Base-by-base conservation (phyloP, 2,329 filamentous ascomycete species). In the Fusarium sp. region DNA sequence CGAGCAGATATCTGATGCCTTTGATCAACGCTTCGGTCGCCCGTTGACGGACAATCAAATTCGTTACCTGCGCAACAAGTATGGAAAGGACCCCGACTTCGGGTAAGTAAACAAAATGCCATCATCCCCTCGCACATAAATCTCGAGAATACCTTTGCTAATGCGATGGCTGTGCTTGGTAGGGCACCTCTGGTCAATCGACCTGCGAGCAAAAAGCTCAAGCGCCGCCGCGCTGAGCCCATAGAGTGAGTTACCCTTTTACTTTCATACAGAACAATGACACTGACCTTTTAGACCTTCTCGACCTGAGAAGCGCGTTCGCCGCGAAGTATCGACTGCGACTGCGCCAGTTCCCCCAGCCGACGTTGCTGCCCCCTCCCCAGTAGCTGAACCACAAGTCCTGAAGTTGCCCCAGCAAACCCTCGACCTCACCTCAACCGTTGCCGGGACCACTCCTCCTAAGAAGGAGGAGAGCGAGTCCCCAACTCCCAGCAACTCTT, bases 51-150 rank as follows among this genome's bases (percentile, higher is more conserved):
- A 78, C 2, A 83, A 81, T 54, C 82, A 85, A 70, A 77, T 85
- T 11, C 80, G 82, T 11, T 85, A 85, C 62, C 69, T 85, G 10
- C 83, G 82, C 69, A 82, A 81, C 70, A 84, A 85, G 68, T 85
- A 85, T 50, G 83, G 84, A 0, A 81, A 78, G 41, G 83, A 85
- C 41, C 82, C 84, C 0, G 78, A 80, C 8, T 85, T 81, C 64
- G 81, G 81, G 84, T 85, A 78, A 66, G 83, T 77, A 32, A 7
- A 25, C 27, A 16, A 34, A 2, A 34, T 2, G 13, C 32, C 13
- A 2, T 34, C 11, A 6, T 1, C 14, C 32, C 14, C 6, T 34
- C 32, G 13, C 13, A 34, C 32, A 34, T 34, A 0, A 14, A 14
- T 34, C 13, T 34, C 32, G 25, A 6, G 23, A 20, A 10, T 27